Percentiles rank a stretch among this genome's conserved stretches.
Evolutionary conservation across 2,329 filamentous ascomycete genomes (phyloP).

Genomic region (Epichloe typhina): DNA sequence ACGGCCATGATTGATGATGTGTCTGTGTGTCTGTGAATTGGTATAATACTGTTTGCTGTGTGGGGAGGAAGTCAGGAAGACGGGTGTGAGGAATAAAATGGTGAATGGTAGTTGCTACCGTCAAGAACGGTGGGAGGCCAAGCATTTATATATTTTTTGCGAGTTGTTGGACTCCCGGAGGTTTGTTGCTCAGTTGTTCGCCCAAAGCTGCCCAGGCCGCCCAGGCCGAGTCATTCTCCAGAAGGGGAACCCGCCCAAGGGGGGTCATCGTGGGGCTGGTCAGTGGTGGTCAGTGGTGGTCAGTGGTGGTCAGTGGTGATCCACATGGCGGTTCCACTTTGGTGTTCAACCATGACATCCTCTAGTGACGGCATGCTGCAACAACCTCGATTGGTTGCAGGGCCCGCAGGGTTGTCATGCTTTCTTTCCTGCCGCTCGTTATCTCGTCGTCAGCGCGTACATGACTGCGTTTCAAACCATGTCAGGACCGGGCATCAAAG

Average conservation of each 20-base stretch:
- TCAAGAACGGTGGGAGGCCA: slow-evolving; percentile 26
- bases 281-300: background rate
- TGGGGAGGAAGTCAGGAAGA: slow-evolving; percentile 1
- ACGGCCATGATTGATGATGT: slow-evolving; percentile 5
- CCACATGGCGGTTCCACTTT: slow-evolving; percentile 11
- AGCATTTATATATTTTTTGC: slow-evolving; percentile 16
- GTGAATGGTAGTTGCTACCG: slow-evolving; percentile 16
- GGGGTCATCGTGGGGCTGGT: slow-evolving; percentile 1
- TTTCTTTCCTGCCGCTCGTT: too few relatives aligned
- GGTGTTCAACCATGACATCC: slow-evolving; percentile 1
- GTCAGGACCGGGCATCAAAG: too few relatives aligned
- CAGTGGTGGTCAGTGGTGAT: slow-evolving; percentile 1
- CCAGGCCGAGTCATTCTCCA: slow-evolving; percentile 3
- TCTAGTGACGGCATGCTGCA: slow-evolving; percentile 5
- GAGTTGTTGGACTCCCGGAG: background rate
- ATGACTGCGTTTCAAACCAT: too few relatives aligned
- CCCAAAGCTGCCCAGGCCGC: too few relatives aligned
- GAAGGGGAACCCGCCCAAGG: background rate
- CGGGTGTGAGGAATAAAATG: slow-evolving; percentile 8
- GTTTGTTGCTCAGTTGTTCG: background rate
- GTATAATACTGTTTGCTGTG: background rate
- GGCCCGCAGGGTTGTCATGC: background rate
- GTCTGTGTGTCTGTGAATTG: too few relatives aligned
- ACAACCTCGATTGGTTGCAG: background rate
- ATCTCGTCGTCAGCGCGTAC: too few relatives aligned